A percentile compares a stretch with the other conserved stretches of the same genome.
These are phyloP conservation scores for Coemansia sp. DNA, from an alignment of 192 early-diverging fungal genomes.

Conservation along the genomic window DNA sequence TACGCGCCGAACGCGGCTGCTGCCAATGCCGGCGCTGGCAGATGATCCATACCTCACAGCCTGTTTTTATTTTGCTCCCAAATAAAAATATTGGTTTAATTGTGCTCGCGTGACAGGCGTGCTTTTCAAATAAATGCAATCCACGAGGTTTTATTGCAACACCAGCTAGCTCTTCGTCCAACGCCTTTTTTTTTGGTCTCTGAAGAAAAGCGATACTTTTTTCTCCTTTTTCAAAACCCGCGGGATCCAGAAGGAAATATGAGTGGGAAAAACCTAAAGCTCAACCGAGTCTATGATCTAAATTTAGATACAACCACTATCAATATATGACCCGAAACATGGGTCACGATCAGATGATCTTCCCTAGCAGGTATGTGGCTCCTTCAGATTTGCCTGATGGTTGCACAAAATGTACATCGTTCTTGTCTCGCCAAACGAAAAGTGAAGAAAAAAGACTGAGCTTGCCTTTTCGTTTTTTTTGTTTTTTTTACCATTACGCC, in stretches of 20 bases:
- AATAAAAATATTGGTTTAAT: neutral
- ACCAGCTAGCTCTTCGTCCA: no score
- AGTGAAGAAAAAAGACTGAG: no score
- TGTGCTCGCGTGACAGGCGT: neutral
- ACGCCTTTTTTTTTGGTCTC: no score
- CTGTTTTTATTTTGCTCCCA: no score
- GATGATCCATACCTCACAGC: neutral
- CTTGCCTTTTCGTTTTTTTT: neutral
- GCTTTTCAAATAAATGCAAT: no score
- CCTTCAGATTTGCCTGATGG: neutral
- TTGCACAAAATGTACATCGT: neutral
- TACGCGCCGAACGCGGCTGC: slow-evolving; percentile 25
- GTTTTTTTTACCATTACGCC: no score
- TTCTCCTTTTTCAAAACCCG: no score
- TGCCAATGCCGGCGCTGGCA: neutral
- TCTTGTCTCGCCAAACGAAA: no score
- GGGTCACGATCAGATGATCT: neutral
- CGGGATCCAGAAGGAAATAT: no score
- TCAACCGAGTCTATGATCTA: neutral
- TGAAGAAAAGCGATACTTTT: no score
- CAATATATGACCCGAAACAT: neutral
- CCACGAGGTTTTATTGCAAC: no score
- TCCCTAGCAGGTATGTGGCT: neutral
- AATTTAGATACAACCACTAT: neutral
- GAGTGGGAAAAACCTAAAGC: neutral